Percentiles rank a stretch among this genome's conserved stretches.
phyloP scores from a whole-genome alignment of 371 early-diverging fungal species.

The Actinomucor elegans region DNA sequence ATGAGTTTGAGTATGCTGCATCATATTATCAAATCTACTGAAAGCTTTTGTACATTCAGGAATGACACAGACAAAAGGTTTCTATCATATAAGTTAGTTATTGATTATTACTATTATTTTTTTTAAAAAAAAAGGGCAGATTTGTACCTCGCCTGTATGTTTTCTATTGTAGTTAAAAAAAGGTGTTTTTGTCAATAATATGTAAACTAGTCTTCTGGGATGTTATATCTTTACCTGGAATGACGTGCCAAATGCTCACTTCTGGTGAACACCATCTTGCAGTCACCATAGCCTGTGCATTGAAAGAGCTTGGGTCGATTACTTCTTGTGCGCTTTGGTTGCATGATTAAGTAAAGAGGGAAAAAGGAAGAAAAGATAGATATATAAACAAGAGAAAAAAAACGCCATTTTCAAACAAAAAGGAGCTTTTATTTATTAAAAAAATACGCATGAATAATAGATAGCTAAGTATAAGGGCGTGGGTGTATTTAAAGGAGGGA shows the following conservation, averaged over 20 bases:
- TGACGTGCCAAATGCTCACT: conserved; percentile 63
- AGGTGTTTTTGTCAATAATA: not conserved
- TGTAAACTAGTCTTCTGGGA: no score
- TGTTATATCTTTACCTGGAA: conserved; percentile 40
- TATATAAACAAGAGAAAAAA: conserved; percentile 11
- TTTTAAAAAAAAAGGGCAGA: not conserved
- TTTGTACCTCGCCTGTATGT: conserved; percentile 61
- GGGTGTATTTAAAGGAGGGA: conserved; percentile 7
- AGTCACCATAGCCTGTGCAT: conserved; percentile 61
- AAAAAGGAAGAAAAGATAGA: not conserved
- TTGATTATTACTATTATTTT: not conserved
- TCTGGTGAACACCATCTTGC: conserved; percentile 62
- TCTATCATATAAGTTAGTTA: conserved; percentile 10
- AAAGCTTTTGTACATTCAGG: conserved; percentile 54
- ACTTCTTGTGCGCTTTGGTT: conserved; percentile 16
- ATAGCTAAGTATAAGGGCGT: not conserved
- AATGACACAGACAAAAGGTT: conserved; percentile 60
- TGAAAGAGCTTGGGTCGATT: conserved; percentile 52
- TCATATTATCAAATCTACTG: conserved; percentile 66
- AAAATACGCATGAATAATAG: no score
- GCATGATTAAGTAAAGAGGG: not conserved
- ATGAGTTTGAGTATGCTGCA: conserved; percentile 65
- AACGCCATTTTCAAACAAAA: conserved; percentile 6
- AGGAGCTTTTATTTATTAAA: not conserved
- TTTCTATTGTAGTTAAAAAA: conserved; percentile 32